Evolutionary conservation across 176 grass and related monocot genomes (phyloP).

Genomic region (Hyparrhenia diplandra): DNA sequence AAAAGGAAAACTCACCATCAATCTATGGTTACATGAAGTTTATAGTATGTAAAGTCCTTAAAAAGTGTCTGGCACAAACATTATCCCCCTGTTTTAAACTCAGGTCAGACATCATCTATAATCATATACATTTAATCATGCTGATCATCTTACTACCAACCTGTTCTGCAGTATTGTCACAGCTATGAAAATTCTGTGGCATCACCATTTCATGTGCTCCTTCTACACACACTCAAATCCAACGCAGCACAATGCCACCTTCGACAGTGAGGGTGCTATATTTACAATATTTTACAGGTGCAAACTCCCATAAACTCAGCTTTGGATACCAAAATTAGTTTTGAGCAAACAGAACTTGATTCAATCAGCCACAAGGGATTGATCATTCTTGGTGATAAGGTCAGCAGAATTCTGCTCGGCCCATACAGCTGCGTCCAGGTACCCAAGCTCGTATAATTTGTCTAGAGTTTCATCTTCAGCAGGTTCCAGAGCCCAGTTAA

Average conservation of each 20-base stretch:
- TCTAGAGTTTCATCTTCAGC: constrained; percentile 80
- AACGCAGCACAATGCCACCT: not conserved
- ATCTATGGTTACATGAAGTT: not conserved
- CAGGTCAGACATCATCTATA: not conserved
- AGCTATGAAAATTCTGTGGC: not conserved
- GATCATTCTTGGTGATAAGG: constrained; percentile 22
- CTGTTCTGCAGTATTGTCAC: not conserved
- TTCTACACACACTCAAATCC: not conserved
- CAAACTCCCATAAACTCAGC: not conserved
- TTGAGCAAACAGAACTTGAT: not conserved
- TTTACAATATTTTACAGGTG: constrained; percentile 1
- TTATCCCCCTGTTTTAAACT: not conserved
- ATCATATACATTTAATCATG: not conserved
- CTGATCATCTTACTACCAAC: not conserved
- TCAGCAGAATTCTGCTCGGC: constrained; percentile 53
- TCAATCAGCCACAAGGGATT: constrained; percentile 16
- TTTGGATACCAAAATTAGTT: not conserved
- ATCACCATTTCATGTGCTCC: not conserved
- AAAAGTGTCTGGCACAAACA: not conserved
- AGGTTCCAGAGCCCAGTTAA: constrained; percentile 96
- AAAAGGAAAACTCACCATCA: not conserved
- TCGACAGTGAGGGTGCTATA: not conserved
- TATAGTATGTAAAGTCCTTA: not conserved
- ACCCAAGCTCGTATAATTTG: constrained; percentile 77
- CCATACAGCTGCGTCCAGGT: constrained; percentile 78